Percentiles rank a stretch among this genome's conserved stretches.
These are phyloP conservation scores for Suillus placidus DNA, from an alignment of 768 basidiomycete genomes.

Conservation along the genomic window DNA sequence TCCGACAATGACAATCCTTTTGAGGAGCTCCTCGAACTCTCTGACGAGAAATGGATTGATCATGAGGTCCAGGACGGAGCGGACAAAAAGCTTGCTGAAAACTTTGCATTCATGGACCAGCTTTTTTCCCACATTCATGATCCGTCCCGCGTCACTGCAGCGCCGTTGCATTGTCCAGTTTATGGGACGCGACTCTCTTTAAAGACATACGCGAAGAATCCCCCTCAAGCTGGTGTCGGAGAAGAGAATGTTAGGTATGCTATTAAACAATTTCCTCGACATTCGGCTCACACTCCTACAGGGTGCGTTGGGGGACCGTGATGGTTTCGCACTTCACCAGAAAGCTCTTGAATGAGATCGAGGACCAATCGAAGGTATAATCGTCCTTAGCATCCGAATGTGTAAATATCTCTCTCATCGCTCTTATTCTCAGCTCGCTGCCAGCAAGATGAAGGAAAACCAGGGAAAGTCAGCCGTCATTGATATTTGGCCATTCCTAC, in stretches of 20 bases:
- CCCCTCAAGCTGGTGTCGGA: background rate
- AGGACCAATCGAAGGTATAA: background rate
- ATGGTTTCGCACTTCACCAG: constrained; percentile 19
- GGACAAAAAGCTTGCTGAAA: constrained; percentile 1
- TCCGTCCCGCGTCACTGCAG: background rate
- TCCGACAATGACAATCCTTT: constrained; percentile 5
- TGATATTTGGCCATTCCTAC: constrained; percentile 20
- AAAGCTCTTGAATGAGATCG: constrained; percentile 12
- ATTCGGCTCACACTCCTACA: background rate
- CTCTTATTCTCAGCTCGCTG: constrained; percentile 12
- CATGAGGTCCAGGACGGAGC: background rate
- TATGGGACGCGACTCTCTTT: background rate
- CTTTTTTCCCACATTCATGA: background rate
- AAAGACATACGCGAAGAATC: background rate
- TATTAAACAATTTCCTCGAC: background rate
- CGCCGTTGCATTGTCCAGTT: background rate
- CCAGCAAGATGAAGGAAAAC: background rate
- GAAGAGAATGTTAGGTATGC: constrained; percentile 2
- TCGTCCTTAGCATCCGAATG: background rate
- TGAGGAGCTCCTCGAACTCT: background rate
- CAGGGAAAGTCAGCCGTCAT: constrained; percentile 12
- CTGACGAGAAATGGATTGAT: constrained; percentile 1
- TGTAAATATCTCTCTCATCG: background rate
- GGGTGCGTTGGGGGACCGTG: constrained; percentile 20
- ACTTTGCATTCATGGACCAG: constrained; percentile 7